Base-by-base conservation (phyloP, 1,284 basidiomycete species). In the Erythrobasidium hasegawianum region DNA sequence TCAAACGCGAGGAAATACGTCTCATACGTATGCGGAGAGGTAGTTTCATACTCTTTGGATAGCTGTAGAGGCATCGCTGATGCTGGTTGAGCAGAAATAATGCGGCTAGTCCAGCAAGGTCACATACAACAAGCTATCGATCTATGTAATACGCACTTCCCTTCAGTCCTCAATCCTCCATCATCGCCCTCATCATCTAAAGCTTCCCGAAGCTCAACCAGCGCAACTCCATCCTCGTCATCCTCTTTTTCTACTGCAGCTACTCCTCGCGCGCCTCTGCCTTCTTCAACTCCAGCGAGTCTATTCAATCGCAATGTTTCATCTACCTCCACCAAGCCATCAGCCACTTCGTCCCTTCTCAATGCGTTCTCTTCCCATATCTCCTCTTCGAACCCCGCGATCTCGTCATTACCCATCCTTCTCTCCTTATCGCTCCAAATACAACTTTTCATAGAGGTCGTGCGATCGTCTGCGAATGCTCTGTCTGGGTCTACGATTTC, bases 361-460 rank as follows among this genome's bases (percentile, higher is more conserved):
- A 52, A 10, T 10, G 13, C 54, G n/a, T 13, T 57, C 38, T 52
- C 57, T 14, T 38, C 39, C 2, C 56, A 18, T 40, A 22, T 33
- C 14, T 18, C 33, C 13, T 54, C 45, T 47, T 24, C 16, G 16
- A n/a, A n/a, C 8, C 43, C 43, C 22, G 69, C 9, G 29, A 68
- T 53, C 56, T 67, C 57, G 57, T 61, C 67, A 22, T 58, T 40
- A 40, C 61, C 20, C 61, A 66, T 81, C 1, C 88, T 90, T 73
- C 80, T 94, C 53, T 80, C 81, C 40, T 83, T 94, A 70, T 91
- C 93, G 73, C 83, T 94, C 54, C 87, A 87, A 71, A 87, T 93
- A 40, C 85, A 88, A 52, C 83, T 84, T 0, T 93, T 92, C 77
- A 85, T 89, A 71, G 90, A 94, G 76, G 82, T 86, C 8, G 86